These are phyloP conservation scores for Pseudogymnoascus pannorum DNA, from an alignment of 2,329 filamentous ascomycete genomes.

Conservation along the genomic window DNA sequence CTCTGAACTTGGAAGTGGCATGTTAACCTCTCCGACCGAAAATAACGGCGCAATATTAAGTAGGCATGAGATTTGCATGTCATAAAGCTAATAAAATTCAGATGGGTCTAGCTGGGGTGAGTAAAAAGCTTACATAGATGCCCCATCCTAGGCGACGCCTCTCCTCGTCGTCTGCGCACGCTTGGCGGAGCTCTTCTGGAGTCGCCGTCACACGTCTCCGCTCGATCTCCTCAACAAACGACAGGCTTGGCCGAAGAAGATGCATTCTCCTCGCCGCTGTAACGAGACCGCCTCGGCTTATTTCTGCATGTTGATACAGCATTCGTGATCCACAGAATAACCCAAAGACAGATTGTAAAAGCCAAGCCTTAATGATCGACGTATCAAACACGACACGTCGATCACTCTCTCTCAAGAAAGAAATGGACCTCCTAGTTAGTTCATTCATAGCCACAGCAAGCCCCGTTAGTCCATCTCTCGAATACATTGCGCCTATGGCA, in stretches of 20 bases:
- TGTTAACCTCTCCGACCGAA: constrained; percentile 14
- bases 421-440: constrained; percentile 14
- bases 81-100: constrained; percentile 13
- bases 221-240: constrained; percentile 17
- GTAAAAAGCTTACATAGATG: constrained; percentile 13
- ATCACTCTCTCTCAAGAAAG: constrained; percentile 15
- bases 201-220: constrained; percentile 11
- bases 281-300: constrained; percentile 16
- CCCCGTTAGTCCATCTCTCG: constrained; percentile 12
- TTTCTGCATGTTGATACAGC: constrained; percentile 17
- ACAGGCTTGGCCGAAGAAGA: constrained; percentile 16
- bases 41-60: constrained; percentile 15
- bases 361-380: constrained; percentile 14
- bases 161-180: constrained; percentile 15
- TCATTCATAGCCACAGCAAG: constrained; percentile 15
- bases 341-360: constrained; percentile 15
- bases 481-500: constrained; percentile 16
- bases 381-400: constrained; percentile 17
- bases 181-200: constrained; percentile 13
- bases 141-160: constrained; percentile 15
- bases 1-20: constrained; percentile 14
- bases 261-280: constrained; percentile 18
- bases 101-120: not conserved
- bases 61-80: constrained; percentile 16
- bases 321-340: constrained; percentile 16